Evolutionary conservation across 2,329 filamentous ascomycete species (phyloP).

Genomic region (Calonectria henricotiae): DNA sequence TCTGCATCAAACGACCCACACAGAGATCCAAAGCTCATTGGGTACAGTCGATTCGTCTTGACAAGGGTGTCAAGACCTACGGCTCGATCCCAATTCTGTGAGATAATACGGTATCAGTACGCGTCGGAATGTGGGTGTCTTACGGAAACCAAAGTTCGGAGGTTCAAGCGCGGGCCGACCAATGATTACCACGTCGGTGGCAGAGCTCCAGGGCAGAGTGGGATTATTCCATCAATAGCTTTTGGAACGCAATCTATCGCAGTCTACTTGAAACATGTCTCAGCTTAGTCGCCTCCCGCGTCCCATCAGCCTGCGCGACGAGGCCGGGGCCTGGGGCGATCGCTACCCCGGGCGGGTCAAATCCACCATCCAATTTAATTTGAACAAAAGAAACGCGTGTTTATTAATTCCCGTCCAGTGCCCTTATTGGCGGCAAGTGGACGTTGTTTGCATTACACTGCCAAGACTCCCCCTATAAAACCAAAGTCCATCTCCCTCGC

Average conservation of each 20-base stretch:
- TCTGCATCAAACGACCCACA: too few relatives aligned
- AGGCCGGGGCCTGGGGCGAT: slow-evolving; percentile 2
- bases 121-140: too few relatives aligned
- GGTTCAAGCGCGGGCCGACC: neutral
- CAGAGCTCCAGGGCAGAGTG: neutral
- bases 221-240: slow-evolving; percentile 11
- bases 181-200: neutral
- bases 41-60: too few relatives aligned
- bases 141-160: neutral
- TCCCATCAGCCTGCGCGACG: neutral
- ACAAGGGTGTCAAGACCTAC: too few relatives aligned
- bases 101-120: too few relatives aligned
- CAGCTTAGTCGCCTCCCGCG: slow-evolving; percentile 1
- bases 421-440: too few relatives aligned
- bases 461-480: neutral
- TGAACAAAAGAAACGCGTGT: neutral
- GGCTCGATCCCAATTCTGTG: too few relatives aligned
- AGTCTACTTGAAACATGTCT: slow-evolving; percentile 30
- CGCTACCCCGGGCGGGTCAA: neutral
- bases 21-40: too few relatives aligned
- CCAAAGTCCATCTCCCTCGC: neutral
- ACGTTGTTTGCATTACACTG: too few relatives aligned
- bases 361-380: slow-evolving; percentile 16
- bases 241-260: neutral
- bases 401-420: neutral